These are phyloP conservation scores for Fraxinus quadrangulata DNA, from an alignment of 257 asterid genomes.

Conservation along the genomic window DNA sequence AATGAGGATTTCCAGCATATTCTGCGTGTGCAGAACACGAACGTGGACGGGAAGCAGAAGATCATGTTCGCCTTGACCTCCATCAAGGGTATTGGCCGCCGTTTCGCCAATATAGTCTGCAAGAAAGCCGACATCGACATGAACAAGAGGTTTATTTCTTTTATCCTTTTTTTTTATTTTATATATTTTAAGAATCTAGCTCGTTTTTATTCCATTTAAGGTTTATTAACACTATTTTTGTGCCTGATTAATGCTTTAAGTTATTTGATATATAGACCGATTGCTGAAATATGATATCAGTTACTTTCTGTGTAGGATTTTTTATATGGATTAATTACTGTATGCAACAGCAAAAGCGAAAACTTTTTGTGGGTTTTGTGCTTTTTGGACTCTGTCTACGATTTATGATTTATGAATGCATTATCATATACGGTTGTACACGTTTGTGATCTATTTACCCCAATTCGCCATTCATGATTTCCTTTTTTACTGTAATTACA, in stretches of 20 bases:
- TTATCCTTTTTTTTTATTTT: not conserved
- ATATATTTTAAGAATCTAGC: not conserved
- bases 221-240: not conserved
- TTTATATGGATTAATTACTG: not conserved
- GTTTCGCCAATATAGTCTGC: constrained; percentile 87
- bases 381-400: not conserved
- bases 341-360: not conserved
- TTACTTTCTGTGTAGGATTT: not conserved
- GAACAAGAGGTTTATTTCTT: constrained; percentile 68
- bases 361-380: not conserved
- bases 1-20: constrained; percentile 95
- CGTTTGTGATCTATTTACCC: not conserved
- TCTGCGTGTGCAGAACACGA: constrained; percentile 91
- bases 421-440: not conserved
- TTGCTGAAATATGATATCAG: not conserved
- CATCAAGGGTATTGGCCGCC: constrained; percentile 96
- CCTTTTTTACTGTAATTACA: not conserved
- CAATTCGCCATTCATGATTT: not conserved
- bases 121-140: constrained; percentile 92
- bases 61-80: constrained; percentile 95
- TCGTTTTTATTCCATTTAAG: not conserved
- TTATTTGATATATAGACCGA: not conserved
- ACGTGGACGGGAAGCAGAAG: constrained; percentile 94
- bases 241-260: not conserved
- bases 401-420: not conserved